Evolutionary conservation across 139 green algal genomes (phyloP), one percentile per base, ranked within the genome.

Genomic region (Yamagishiella unicocca): DNA sequence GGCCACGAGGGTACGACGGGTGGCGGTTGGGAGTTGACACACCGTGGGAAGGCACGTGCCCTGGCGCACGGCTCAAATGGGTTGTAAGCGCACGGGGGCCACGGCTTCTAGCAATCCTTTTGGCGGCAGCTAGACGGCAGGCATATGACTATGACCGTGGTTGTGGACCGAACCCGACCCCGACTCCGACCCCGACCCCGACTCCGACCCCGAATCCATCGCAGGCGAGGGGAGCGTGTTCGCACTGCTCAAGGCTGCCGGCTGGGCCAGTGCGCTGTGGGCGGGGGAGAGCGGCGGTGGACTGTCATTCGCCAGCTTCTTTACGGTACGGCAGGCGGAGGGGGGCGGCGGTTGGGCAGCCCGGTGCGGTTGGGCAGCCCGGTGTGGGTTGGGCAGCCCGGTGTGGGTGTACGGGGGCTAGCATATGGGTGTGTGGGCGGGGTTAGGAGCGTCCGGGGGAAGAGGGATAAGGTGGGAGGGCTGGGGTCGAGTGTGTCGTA

Each of bases 1-100:
- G 96, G 96, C 9, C 96, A 99, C 73, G 96, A 99, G 84, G 96
- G 88, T 90, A 72, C 17, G 83, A n/a, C n/a, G n/a, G n/a, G n/a
- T n/a, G n/a, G n/a, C n/a, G n/a, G n/a, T n/a, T n/a, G n/a, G n/a
- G n/a, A n/a, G n/a, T n/a, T n/a, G n/a, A n/a, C n/a, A n/a, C n/a
- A n/a, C n/a, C n/a, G n/a, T n/a, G n/a, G n/a, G n/a, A n/a, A n/a
- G n/a, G n/a, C n/a, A n/a, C n/a, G n/a, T n/a, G n/a, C n/a, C n/a
- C n/a, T n/a, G n/a, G n/a, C n/a, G n/a, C n/a, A n/a, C n/a, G n/a
- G n/a, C n/a, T n/a, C n/a, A n/a, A n/a, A n/a, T n/a, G n/a, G n/a
- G n/a, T n/a, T n/a, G n/a, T n/a, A n/a, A n/a, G n/a, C n/a, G n/a
- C n/a, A n/a, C n/a, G n/a, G n/a, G n/a, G n/a, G n/a, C n/a, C n/a